Evolutionary conservation across 768 basidiomycete genomes (phyloP).

Genomic region (Tremella yokohamensis): DNA sequence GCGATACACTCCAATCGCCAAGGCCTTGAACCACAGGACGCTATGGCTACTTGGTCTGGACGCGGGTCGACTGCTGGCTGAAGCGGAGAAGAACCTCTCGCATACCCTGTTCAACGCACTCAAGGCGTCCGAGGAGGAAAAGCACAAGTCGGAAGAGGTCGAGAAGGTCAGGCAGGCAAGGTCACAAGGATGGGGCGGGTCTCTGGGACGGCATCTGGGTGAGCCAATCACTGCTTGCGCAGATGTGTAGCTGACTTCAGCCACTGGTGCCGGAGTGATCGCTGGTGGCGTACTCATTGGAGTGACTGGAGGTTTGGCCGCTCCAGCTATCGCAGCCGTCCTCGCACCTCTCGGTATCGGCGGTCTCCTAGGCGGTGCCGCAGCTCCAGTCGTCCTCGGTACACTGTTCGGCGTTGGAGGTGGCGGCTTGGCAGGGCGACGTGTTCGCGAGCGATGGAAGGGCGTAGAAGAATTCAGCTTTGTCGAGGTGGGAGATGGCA

Average conservation of each 20-base stretch:
- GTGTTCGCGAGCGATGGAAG: constrained; percentile 52
- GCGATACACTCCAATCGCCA: constrained; percentile 41
- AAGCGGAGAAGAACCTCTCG: constrained; percentile 39
- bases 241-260: constrained; percentile 20
- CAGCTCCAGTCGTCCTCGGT: constrained; percentile 52
- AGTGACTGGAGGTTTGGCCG: constrained; percentile 53
- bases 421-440: constrained; percentile 51
- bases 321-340: constrained; percentile 53
- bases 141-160: constrained; percentile 15
- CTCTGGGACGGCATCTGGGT: constrained; percentile 42
- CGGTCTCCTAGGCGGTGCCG: constrained; percentile 46
- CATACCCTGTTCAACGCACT: constrained; percentile 40
- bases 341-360: constrained; percentile 49
- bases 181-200: constrained; percentile 53
- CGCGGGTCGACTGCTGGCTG: constrained; percentile 20
- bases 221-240: background rate
- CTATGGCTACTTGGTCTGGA: constrained; percentile 33
- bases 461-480: constrained; percentile 54
- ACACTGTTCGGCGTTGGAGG: constrained; percentile 53
- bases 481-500: constrained; percentile 50
- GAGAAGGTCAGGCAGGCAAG: constrained; percentile 39
- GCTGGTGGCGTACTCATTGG: constrained; percentile 53
- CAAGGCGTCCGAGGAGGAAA: constrained; percentile 40
- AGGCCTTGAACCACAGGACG: constrained; percentile 32
- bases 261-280: constrained; percentile 52